Conservation (phyloP, 208 protist species). For the Trichomonas tenax region DNA sequence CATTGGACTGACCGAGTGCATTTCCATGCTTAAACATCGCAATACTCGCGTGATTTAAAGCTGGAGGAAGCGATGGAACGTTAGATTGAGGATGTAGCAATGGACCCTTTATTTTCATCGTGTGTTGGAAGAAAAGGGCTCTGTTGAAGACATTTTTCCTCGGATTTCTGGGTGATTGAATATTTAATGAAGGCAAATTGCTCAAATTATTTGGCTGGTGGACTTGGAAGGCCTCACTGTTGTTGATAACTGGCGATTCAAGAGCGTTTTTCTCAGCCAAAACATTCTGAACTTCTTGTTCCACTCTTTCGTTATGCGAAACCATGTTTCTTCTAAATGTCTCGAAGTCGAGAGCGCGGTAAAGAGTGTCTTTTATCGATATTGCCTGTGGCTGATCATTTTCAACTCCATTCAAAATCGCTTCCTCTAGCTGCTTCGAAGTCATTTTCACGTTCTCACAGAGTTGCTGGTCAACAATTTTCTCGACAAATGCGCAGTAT, state of each 20-base stretch:
- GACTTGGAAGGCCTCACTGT: not conserved
- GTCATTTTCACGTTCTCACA: not conserved
- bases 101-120: not conserved
- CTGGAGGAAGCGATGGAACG: not conserved
- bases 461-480: not conserved
- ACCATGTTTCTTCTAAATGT: not conserved
- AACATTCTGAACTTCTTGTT: not conserved
- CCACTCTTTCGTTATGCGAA: not conserved
- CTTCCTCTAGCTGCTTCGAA: not conserved
- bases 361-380: not conserved
- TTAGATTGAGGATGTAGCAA: not conserved
- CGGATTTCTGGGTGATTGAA: not conserved
- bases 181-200: not conserved
- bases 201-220: not conserved
- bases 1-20: not conserved
- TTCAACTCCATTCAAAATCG: not conserved
- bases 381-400: not conserved
- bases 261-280: not conserved
- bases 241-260: not conserved
- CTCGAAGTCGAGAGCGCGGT: not conserved
- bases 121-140: not conserved
- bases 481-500: not conserved
- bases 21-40: not conserved
- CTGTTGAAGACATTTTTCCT: not conserved
- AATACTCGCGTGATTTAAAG: not conserved